phyloP scores from a whole-genome alignment of 23 red algal genomes.

The Gracilariopsis chorda region DNA sequence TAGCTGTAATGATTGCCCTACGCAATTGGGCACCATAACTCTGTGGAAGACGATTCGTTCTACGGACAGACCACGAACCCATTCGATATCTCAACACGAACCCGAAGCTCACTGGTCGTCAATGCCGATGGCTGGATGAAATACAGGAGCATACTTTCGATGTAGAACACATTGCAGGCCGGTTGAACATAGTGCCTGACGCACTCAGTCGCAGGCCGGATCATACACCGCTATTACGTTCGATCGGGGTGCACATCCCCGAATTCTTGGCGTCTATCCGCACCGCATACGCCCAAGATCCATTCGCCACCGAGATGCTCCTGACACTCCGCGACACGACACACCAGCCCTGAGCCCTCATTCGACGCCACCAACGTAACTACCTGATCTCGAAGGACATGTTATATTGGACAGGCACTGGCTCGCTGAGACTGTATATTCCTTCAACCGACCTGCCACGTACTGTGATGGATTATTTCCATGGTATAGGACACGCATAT shows the following conservation, averaged over 20 bases:
- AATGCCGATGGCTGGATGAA: conserved; percentile 13
- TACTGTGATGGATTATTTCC: not conserved
- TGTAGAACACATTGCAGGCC: not conserved
- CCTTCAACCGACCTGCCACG: not conserved
- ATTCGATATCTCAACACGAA: conserved; percentile 29
- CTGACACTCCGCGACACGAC: no score
- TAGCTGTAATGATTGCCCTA: not conserved
- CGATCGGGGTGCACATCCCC: not conserved
- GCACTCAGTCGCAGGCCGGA: conserved; percentile 1
- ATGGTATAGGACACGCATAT: not conserved
- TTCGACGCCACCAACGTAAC: no score
- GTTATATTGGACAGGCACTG: not conserved
- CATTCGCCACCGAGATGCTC: not conserved
- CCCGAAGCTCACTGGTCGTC: not conserved
- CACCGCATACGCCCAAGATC: not conserved
- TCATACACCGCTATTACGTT: not conserved
- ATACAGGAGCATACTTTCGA: not conserved
- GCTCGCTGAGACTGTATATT: not conserved
- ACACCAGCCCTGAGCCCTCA: no score
- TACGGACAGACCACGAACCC: conserved; percentile 22
- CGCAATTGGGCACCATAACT: not conserved
- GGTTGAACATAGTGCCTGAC: not conserved
- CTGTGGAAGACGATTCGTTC: not conserved
- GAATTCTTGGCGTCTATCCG: not conserved
- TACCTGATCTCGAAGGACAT: not conserved